Base-by-base conservation (phyloP, 169 alveolate species). In the Cryptosporidium parvum region DNA sequence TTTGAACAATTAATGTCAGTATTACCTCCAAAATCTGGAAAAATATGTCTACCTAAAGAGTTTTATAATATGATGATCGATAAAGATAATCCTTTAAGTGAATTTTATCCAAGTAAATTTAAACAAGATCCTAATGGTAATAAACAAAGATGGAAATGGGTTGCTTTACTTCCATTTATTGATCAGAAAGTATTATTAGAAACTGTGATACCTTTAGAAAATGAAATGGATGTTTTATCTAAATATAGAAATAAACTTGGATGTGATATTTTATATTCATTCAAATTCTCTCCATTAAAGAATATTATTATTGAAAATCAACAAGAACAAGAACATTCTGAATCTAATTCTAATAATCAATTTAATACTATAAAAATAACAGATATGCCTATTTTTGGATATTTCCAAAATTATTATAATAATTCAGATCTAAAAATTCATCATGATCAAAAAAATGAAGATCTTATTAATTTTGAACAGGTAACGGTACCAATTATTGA, bases 1-100 rank as follows among this genome's bases (percentile, higher is more conserved):
- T 97, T 97, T 86, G 97, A 97, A 91, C 98, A 98, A 92, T 92
- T 99, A 51, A 93, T 99, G 93, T 93, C 98, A 33, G 99, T 99
- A 65, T 94, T 99, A 58, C 99, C 99, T 12, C 97, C 98, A 14
- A 91, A 96, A 92, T 95, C 98, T 53, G 91, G 98, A 29, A 96
- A 96, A 85, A 62, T 42, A 16, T 97, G 98, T 80, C 73, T 98
- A 37, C 99, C 99, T 2, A 91, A 92, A 61, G 86, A 91, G 62
- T 93, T 94, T 42, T 85, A 94, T 56, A 72, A 80, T 2, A 86
- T 95, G 42, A 95, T 95, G 97, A 72, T 84, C 2, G 93, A 92
- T 37, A 53, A 51, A 23, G 94, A 70, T 26, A 93, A 95, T 42
- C 97, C 96, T 9, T 84, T 95, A 31, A 89, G 91, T 12, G 93